Conservation (phyloP, 164 flowering plant genomes). For the Warburgia ugandensis region DNA sequence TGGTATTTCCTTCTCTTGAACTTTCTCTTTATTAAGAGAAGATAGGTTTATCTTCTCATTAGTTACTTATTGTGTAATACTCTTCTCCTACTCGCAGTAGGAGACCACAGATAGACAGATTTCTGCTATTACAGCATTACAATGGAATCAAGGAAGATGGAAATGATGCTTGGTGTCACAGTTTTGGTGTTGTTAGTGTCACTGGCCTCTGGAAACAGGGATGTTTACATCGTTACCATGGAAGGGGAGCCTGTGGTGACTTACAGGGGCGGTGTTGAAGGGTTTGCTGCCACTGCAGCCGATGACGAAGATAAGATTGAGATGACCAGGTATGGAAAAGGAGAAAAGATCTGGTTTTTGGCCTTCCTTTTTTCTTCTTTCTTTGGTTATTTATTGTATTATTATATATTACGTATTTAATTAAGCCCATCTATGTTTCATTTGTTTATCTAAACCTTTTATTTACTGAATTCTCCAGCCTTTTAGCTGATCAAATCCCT, state of each 20-base stretch:
- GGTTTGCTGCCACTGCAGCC: constrained; percentile 79
- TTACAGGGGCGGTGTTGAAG: constrained; percentile 71
- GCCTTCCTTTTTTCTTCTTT: too few species aligned
- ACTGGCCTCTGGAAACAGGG: constrained; percentile 39
- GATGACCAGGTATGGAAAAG: constrained; percentile 43
- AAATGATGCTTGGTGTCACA: constrained; percentile 19
- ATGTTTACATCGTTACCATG: constrained; percentile 70
- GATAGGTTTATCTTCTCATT: too few species aligned
- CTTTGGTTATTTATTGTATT: too few species aligned
- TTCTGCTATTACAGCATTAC: neutral
- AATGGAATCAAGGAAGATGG: constrained; percentile 11
- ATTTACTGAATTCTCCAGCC: too few species aligned
- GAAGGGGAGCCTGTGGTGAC: constrained; percentile 89
- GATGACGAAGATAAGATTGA: constrained; percentile 84
- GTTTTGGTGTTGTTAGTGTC: constrained; percentile 30
- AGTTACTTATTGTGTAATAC: too few species aligned
- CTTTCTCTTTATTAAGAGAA: too few species aligned
- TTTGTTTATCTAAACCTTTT: too few species aligned
- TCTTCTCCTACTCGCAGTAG: neutral
- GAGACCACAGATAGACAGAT: neutral
- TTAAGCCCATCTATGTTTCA: too few species aligned
- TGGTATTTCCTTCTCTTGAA: too few species aligned
- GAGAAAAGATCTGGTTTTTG: neutral
- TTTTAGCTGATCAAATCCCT: too few species aligned
- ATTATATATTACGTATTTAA: too few species aligned